Conservation (phyloP, 495 filamentous ascomycete genomes). For the Penicillium paradoxum region DNA sequence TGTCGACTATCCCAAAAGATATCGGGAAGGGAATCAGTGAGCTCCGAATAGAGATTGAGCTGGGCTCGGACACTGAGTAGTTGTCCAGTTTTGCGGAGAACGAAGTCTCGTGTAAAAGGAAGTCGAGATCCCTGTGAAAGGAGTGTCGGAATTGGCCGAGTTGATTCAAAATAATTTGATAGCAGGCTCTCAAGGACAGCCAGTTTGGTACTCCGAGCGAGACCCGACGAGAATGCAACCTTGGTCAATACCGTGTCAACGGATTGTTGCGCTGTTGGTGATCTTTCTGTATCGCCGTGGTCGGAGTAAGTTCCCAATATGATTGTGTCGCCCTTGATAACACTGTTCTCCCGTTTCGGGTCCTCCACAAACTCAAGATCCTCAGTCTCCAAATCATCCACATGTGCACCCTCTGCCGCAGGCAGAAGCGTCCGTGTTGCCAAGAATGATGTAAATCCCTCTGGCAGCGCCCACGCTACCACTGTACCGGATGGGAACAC, state of each 20-base stretch:
- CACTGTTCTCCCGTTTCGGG: slow-evolving; percentile 64
- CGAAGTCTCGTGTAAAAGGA: slow-evolving; percentile 69
- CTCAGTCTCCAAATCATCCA: slow-evolving; percentile 70
- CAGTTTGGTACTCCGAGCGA: slow-evolving; percentile 93
- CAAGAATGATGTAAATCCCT: slow-evolving; percentile 64
- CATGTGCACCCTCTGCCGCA: slow-evolving; percentile 70
- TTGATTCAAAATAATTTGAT: slow-evolving; percentile 77
- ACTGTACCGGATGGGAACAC: slow-evolving; percentile 97
- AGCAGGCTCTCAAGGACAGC: slow-evolving; percentile 88
- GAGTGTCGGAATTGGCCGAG: slow-evolving; percentile 68
- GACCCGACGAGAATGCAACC: slow-evolving; percentile 90
- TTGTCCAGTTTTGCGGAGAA: slow-evolving; percentile 89
- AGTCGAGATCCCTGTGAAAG: slow-evolving; percentile 60
- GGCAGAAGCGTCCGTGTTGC: slow-evolving; percentile 66
- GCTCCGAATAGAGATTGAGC: slow-evolving; percentile 92
- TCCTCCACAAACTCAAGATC: slow-evolving; percentile 86
- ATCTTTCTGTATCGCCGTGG: slow-evolving; percentile 7
- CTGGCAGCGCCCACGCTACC: slow-evolving; percentile 80
- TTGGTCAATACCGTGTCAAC: slow-evolving; percentile 83
- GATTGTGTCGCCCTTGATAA: slow-evolving; percentile 84
- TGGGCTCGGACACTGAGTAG: slow-evolving; percentile 87
- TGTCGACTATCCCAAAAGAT: slow-evolving; percentile 93
- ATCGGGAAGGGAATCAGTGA: slow-evolving; percentile 92
- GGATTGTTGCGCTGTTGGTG: slow-evolving; percentile 29
- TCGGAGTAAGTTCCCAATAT: slow-evolving; percentile 69